Evolutionary conservation across 768 basidiomycete species (phyloP).

Genomic region (Cystofilobasidium macerans): DNA sequence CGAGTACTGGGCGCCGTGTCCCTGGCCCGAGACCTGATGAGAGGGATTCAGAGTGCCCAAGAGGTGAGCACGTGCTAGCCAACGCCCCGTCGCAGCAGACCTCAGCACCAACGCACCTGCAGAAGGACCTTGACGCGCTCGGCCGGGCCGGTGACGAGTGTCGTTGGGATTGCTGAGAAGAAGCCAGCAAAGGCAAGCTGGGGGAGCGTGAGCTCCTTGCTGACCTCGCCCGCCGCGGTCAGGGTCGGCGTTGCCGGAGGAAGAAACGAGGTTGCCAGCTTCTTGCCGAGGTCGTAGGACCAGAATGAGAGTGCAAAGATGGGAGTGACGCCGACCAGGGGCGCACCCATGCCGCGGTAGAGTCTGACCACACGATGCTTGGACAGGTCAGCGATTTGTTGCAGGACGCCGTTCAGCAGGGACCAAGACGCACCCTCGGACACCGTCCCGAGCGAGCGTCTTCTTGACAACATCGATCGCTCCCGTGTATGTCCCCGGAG

Average conservation of each 20-base stretch:
- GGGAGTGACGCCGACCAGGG: conserved; percentile 85
- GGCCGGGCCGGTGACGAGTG: conserved; percentile 85
- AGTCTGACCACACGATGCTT: conserved; percentile 31
- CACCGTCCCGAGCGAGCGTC: conserved; percentile 79
- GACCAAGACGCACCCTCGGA: conserved; percentile 59
- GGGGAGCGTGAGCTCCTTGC: conserved; percentile 51
- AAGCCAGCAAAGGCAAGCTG: conserved; percentile 91
- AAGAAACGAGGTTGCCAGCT: conserved; percentile 48
- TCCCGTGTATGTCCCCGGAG: conserved; percentile 76
- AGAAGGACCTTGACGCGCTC: conserved; percentile 93
- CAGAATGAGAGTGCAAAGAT: conserved; percentile 91
- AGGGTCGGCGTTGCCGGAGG: conserved; percentile 43
- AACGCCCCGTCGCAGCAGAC: neutral
- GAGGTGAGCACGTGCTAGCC: neutral
- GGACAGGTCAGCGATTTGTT: too few species aligned
- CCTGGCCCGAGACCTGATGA: conserved; percentile 73
- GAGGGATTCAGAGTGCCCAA: neutral
- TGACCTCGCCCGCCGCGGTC: conserved; percentile 54
- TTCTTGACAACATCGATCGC: conserved; percentile 88
- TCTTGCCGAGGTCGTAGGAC: conserved; percentile 76
- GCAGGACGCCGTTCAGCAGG: too few species aligned
- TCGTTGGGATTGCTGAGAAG: conserved; percentile 83
- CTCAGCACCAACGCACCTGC: conserved; percentile 48
- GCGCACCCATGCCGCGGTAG: conserved; percentile 62
- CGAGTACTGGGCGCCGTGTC: conserved; percentile 57